phyloP scores from a whole-genome alignment of 2,329 filamentous ascomycete genomes.

The Colletotrichum sp. region DNA sequence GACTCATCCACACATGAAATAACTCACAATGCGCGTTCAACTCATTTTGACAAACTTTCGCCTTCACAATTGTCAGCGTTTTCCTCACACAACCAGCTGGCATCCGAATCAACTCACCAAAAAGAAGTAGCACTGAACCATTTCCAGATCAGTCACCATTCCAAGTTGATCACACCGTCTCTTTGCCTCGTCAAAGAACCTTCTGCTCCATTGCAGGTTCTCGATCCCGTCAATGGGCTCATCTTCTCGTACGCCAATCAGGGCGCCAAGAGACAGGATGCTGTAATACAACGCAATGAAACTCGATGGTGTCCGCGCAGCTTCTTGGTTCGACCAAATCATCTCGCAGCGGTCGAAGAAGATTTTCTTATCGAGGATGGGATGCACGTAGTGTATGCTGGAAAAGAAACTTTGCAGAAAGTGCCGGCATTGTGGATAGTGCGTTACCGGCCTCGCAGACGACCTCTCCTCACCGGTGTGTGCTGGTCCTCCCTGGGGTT shows the following conservation, averaged over 20 bases:
- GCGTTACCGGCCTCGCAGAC: conserved; percentile 23
- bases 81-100: neutral
- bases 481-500: neutral
- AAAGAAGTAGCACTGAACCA: conserved; percentile 51
- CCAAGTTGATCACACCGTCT: conserved; percentile 40
- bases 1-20: neutral
- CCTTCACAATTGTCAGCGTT: conserved; percentile 12
- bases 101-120: conserved; percentile 32
- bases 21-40: conserved; percentile 48
- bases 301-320: conserved; percentile 32
- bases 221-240: conserved; percentile 44
- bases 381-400: conserved; percentile 52
- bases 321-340: conserved; percentile 38
- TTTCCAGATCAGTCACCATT: conserved; percentile 50
- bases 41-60: conserved; percentile 54
- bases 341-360: conserved; percentile 47
- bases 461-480: neutral
- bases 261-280: conserved; percentile 48
- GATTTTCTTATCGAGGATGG: conserved; percentile 48
- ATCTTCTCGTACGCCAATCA: conserved; percentile 48
- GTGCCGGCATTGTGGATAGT: conserved; percentile 46
- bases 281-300: conserved; percentile 53
- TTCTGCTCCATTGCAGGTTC: conserved; percentile 50
- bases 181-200: conserved; percentile 47
- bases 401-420: conserved; percentile 54